These are phyloP conservation scores for Wallacemonas sp. DNA, from an alignment of 208 protist genomes.

Conservation along the genomic window DNA sequence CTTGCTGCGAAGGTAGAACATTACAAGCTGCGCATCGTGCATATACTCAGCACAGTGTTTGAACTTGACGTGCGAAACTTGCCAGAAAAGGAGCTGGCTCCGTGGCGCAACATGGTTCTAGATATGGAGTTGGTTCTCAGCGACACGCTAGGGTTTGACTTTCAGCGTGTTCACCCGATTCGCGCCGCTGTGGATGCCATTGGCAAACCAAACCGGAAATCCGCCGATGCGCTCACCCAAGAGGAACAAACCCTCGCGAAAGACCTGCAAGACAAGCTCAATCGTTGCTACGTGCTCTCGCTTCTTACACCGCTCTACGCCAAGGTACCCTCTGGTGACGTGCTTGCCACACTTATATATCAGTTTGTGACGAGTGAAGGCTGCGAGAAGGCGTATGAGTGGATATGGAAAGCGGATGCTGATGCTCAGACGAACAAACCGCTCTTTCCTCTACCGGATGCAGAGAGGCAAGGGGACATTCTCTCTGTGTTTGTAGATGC, in stretches of 20 bases:
- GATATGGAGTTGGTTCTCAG: slow-evolving; percentile 78
- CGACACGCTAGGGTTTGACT: slow-evolving; percentile 76
- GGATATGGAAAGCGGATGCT: slow-evolving; percentile 7
- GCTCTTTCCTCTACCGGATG: slow-evolving; percentile 22
- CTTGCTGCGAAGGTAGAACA: slow-evolving; percentile 87
- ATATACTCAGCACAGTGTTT: slow-evolving; percentile 61
- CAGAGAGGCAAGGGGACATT: slow-evolving; percentile 57
- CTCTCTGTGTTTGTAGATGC: slow-evolving; percentile 72
- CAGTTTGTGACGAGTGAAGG: slow-evolving; percentile 21
- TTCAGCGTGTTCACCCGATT: slow-evolving; percentile 70
- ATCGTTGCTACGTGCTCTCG: slow-evolving; percentile 65
- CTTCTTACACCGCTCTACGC: slow-evolving; percentile 73
- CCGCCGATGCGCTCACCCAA: not conserved
- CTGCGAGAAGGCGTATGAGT: slow-evolving; percentile 5
- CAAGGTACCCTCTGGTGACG: slow-evolving; percentile 33
- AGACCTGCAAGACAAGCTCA: slow-evolving; percentile 42
- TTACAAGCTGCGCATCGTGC: slow-evolving; percentile 64
- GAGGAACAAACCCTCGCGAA: slow-evolving; percentile 17
- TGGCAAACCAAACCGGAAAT: slow-evolving; percentile 16
- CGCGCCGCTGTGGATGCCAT: slow-evolving; percentile 46
- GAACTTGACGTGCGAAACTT: slow-evolving; percentile 38
- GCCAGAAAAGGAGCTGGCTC: slow-evolving; percentile 35
- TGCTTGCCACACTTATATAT: slow-evolving; percentile 34
- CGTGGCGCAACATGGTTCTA: slow-evolving; percentile 62
- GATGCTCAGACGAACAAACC: slow-evolving; percentile 8